Evolutionary conservation across 306 rosid genomes (phyloP), one percentile per base, ranked within the genome.

Genomic region (Vigna mungo): DNA sequence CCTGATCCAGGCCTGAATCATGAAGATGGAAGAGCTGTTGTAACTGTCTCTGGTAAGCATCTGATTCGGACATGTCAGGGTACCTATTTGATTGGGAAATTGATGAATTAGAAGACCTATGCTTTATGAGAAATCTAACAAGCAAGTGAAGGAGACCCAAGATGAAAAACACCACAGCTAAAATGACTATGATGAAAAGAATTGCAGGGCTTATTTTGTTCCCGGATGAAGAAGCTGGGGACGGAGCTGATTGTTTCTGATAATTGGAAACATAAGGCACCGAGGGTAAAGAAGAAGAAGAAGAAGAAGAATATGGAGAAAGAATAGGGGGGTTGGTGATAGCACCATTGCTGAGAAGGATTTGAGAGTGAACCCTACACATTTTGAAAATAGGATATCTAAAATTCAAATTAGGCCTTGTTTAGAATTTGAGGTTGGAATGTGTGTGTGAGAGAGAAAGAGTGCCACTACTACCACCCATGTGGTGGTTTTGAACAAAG

Each of bases 21-120:
- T 94, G 97, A 65, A 94, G 98, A 39, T 94, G 92, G 85, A 94
- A 94, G 59, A 94, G 93, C 52, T 94, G 98, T 21, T 94, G 98
- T n/a, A 94, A 81, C 62, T 94, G 98, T 58, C 98, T 90, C 81
- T 83, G 97, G 61, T 86, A 85, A 54, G 95, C 84, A 86, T 82
- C 87, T 20, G 96, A 85, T 53, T 84, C 94, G 16, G 96, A 83
- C 86, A 86, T 74, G 34, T 92, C 95, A 14, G 86, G 93, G 77
- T 88, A 84, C 56, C 96, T 85, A 56, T 85, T 88, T 71, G 98
- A 89, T 66, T 85, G 92, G 47, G 93, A 78, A 36, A 80, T 61
- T 64, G 97, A 82, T 70, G 91, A 78, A 54, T 20, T 17, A 30
- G 94, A 84, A 65, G 97, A 85, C 66, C 92, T 86, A 4, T 85